Conservation (phyloP, 768 basidiomycete species). For the Megacollybia marginata region DNA sequence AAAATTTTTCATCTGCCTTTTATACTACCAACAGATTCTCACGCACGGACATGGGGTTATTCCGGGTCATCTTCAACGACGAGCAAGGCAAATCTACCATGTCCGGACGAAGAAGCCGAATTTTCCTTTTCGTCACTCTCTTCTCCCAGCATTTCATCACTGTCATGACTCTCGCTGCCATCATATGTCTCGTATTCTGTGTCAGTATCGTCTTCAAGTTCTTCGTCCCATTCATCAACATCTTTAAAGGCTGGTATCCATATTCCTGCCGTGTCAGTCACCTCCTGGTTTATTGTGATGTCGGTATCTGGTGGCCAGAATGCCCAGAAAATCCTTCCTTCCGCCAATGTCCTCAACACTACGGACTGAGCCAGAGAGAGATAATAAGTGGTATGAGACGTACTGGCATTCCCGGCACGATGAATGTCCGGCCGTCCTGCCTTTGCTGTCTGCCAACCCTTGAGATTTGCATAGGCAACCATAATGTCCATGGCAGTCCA, state of each 20-base stretch:
- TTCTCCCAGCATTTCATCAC: slow-evolving; percentile 23
- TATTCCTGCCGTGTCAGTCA: slow-evolving; percentile 38
- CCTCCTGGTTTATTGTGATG: slow-evolving; percentile 15
- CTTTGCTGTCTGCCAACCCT: slow-evolving; percentile 87
- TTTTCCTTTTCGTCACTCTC: background rate
- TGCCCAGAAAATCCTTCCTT: slow-evolving; percentile 75
- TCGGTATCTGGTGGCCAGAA: slow-evolving; percentile 68
- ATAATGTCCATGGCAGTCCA: slow-evolving; percentile 92
- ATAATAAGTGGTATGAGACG: slow-evolving; percentile 22
- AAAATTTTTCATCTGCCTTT: background rate
- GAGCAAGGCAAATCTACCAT: slow-evolving; percentile 36
- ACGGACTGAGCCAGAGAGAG: background rate
- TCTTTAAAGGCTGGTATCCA: slow-evolving; percentile 42
- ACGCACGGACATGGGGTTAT: background rate
- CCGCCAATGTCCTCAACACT: slow-evolving; percentile 82
- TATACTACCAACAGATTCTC: background rate
- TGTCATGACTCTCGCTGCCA: slow-evolving; percentile 17
- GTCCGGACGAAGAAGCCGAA: background rate
- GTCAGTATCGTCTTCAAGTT: slow-evolving; percentile 17
- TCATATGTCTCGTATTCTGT: slow-evolving; percentile 14
- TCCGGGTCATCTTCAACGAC: slow-evolving; percentile 24
- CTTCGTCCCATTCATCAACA: slow-evolving; percentile 20
- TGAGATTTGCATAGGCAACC: slow-evolving; percentile 64
- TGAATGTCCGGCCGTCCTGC: slow-evolving; percentile 85
- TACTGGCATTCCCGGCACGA: slow-evolving; percentile 85